Base-by-base conservation (phyloP, 306 rosid species). In the Datisca glomerata region DNA sequence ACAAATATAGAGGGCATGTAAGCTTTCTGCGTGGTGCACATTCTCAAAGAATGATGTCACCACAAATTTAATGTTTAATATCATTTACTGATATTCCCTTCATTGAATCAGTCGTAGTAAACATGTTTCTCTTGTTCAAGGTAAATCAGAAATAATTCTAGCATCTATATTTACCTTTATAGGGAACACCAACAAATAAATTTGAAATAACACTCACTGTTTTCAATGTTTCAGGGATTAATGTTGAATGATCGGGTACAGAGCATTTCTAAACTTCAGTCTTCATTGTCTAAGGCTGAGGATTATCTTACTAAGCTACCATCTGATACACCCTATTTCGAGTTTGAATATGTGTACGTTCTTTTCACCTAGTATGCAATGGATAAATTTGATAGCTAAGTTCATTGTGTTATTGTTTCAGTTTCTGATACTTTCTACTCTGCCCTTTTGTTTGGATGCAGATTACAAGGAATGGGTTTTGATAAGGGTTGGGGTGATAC, bases 401-500 rank as follows among this genome's bases (percentile, higher is more conserved):
- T 49, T 12, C 11, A 24, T 9, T 10, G 23, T 9, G 13, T 50
- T 51, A 28, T 29, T 14, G 51, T 43, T 11, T 22, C 34, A 41
- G 5, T 25, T 28, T 21, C 35, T 45, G 43, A 55, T 16, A 3
- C 43, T 33, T 42, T 37, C 20, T 51, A 21, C 9, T 38, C 41
- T 29, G 22, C 10, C 27, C 35, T 39, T 4, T 55, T 21, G 21
- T 33, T 44, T 48, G 47, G 21, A 31, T 68, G 53, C 47, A 83
- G 95, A 55, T 73, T 89, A 33, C 97, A 89, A 70, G 95, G 79
- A 70, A 28, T 77, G 73, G 95, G 97, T 45, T 89, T 89, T 23
- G 95, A 83, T 66, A 74, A 62, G 56, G 97, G 93, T 40, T 80
- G 93, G 97, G 97, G 97, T 61, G 93, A 89, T 51, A 74, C 67